Evolutionary conservation across 2,329 filamentous ascomycete genomes (phyloP).

Genomic region (Ascocoryne sarcoides): DNA sequence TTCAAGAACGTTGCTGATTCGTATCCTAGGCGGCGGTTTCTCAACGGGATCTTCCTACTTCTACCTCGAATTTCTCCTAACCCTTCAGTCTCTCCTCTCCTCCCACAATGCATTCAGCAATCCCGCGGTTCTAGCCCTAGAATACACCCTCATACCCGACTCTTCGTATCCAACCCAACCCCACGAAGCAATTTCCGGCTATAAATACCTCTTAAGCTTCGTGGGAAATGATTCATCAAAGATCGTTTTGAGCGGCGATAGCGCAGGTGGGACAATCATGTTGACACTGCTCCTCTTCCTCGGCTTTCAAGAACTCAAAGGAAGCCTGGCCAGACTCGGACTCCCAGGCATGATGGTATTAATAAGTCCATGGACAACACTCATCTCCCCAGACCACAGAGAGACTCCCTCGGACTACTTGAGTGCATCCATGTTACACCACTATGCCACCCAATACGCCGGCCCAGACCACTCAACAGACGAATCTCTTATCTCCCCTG

Average conservation of each 20-base stretch:
- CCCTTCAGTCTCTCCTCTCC: constrained; percentile 59
- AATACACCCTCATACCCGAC: constrained; percentile 68
- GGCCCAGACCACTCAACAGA: constrained; percentile 39
- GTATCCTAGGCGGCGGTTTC: constrained; percentile 62
- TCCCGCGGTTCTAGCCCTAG: constrained; percentile 69
- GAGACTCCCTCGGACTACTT: constrained; percentile 71
- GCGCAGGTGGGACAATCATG: constrained; percentile 66
- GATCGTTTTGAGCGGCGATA: constrained; percentile 69
- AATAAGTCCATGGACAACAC: constrained; percentile 73
- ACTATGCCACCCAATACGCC: constrained; percentile 63
- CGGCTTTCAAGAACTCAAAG: constrained; percentile 25
- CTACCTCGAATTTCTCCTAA: constrained; percentile 74
- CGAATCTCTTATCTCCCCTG: constrained; percentile 59
- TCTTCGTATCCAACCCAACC: constrained; percentile 65
- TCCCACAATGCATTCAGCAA: constrained; percentile 58
- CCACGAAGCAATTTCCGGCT: constrained; percentile 59
- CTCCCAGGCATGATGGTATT: constrained; percentile 55
- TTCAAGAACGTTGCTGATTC: background rate
- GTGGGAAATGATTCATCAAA: constrained; percentile 42
- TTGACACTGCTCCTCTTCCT: constrained; percentile 65
- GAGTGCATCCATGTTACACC: constrained; percentile 54
- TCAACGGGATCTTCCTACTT: constrained; percentile 76
- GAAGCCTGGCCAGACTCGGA: background rate
- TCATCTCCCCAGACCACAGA: constrained; percentile 58
- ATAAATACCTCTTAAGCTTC: constrained; percentile 57